Percentiles rank a stretch among this genome's conserved stretches.
Evolutionary conservation across 768 basidiomycete species (phyloP).

Genomic region (Boletus reticuloceps): DNA sequence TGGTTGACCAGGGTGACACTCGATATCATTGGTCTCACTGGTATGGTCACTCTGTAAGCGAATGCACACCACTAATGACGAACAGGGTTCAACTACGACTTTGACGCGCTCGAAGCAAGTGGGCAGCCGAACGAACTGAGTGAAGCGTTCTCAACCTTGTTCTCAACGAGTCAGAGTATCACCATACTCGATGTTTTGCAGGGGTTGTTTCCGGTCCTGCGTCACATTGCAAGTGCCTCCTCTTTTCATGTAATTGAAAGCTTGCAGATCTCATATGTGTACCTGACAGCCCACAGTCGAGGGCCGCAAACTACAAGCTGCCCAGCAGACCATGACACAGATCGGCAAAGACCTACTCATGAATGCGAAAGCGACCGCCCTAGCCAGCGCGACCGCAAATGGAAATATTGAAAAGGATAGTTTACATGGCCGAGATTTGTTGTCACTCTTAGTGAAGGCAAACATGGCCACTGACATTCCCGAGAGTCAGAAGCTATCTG

Average conservation of each 20-base stretch:
- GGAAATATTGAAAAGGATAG: conserved; percentile 34
- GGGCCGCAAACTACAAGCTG: conserved; percentile 18
- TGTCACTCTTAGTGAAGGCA: conserved; percentile 37
- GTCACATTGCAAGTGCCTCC: conserved; percentile 35
- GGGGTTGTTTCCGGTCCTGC: conserved; percentile 35
- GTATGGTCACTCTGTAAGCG: conserved; percentile 12
- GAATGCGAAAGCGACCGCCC: conserved; percentile 46
- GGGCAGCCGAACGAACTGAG: conserved; percentile 31
- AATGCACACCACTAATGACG: background rate
- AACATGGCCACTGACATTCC: conserved; percentile 63
- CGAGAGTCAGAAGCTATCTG: conserved; percentile 52
- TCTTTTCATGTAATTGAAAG: background rate
- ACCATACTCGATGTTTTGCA: conserved; percentile 33
- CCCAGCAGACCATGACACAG: conserved; percentile 42
- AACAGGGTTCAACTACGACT: conserved; percentile 39
- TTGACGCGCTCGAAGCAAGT: conserved; percentile 29
- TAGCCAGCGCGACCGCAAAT: conserved; percentile 16
- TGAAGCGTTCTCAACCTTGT: conserved; percentile 33
- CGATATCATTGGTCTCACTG: conserved; percentile 43
- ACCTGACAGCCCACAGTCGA: conserved; percentile 21
- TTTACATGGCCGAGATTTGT: conserved; percentile 47
- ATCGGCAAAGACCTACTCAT: conserved; percentile 49
- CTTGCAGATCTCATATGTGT: background rate
- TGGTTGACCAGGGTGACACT: conserved; percentile 38
- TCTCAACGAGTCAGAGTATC: conserved; percentile 12